Conservation (phyloP, 768 basidiomycete genomes). For the Amanita rubescens region DNA sequence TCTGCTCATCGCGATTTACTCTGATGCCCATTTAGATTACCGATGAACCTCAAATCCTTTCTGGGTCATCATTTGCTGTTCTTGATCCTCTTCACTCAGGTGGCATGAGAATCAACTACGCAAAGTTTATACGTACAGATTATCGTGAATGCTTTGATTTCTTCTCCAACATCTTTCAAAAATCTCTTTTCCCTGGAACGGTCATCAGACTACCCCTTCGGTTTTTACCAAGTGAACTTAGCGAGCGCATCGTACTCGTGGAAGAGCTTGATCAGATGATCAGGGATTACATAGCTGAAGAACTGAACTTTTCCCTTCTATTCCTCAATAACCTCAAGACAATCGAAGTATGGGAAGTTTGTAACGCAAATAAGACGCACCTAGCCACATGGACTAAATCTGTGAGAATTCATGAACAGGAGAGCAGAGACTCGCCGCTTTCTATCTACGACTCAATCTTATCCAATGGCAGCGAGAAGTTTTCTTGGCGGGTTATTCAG, state of each 20-base stretch:
- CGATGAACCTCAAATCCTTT: slow-evolving; percentile 43
- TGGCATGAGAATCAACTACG: slow-evolving; percentile 24
- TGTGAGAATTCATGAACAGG: not conserved
- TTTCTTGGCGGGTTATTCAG: slow-evolving; percentile 28
- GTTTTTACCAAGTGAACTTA: slow-evolving; percentile 23
- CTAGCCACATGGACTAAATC: slow-evolving; percentile 15
- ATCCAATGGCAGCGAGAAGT: not conserved
- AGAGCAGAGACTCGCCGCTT: not conserved
- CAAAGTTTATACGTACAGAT: slow-evolving; percentile 20
- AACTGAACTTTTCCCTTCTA: slow-evolving; percentile 32
- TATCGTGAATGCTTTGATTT: slow-evolving; percentile 25
- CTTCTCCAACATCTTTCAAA: slow-evolving; percentile 14
- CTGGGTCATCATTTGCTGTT: slow-evolving; percentile 29
- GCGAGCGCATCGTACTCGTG: slow-evolving; percentile 22
- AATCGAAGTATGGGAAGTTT: slow-evolving; percentile 34
- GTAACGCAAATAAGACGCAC: slow-evolving; percentile 15
- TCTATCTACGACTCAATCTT: slow-evolving; percentile 1
- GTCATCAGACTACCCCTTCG: slow-evolving; percentile 43
- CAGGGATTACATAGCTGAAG: slow-evolving; percentile 30
- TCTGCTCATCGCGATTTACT: not conserved
- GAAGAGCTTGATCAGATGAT: slow-evolving; percentile 32
- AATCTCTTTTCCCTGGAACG: slow-evolving; percentile 30
- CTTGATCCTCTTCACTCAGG: slow-evolving; percentile 35
- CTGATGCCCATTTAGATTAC: slow-evolving; percentile 28
- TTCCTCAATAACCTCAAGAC: slow-evolving; percentile 33